These are phyloP conservation scores for Gomphus bonarii DNA, from an alignment of 1,284 basidiomycete species.

Conservation along the genomic window DNA sequence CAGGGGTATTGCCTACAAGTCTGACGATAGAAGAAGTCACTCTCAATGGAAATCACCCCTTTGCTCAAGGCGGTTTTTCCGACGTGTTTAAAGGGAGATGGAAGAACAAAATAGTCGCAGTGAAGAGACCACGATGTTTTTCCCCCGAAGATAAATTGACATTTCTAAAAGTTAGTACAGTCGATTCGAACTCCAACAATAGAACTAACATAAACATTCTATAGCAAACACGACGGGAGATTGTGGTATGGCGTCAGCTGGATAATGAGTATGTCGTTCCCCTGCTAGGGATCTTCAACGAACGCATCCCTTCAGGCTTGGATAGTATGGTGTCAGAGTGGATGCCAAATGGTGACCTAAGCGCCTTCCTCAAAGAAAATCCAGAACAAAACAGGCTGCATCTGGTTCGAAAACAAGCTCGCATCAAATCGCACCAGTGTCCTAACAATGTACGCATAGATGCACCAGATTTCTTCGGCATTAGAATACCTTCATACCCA, in stretches of 20 bases:
- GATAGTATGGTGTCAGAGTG: background rate
- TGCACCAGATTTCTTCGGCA: background rate
- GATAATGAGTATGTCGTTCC: background rate
- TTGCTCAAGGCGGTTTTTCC: background rate
- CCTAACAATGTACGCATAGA: background rate
- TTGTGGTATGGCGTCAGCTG: background rate
- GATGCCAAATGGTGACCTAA: background rate
- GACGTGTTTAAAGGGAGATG: background rate
- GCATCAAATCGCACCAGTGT: background rate
- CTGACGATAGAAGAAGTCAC: background rate
- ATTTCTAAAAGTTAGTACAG: background rate
- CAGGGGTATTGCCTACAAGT: background rate
- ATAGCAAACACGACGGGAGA: background rate
- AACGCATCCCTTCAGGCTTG: background rate
- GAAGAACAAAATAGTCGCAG: background rate
- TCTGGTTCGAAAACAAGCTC: background rate
- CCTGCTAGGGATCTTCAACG: background rate
- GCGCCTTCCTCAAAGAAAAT: background rate
- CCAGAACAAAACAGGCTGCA: background rate
- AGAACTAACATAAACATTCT: background rate
- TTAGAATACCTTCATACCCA: conserved; percentile 11
- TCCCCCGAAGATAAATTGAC: background rate
- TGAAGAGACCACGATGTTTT: background rate
- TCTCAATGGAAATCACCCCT: background rate
- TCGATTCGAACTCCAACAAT: background rate